These are phyloP conservation scores for Nitzschia sp. DNA, from an alignment of 108 stramenopile species.

Conservation along the genomic window DNA sequence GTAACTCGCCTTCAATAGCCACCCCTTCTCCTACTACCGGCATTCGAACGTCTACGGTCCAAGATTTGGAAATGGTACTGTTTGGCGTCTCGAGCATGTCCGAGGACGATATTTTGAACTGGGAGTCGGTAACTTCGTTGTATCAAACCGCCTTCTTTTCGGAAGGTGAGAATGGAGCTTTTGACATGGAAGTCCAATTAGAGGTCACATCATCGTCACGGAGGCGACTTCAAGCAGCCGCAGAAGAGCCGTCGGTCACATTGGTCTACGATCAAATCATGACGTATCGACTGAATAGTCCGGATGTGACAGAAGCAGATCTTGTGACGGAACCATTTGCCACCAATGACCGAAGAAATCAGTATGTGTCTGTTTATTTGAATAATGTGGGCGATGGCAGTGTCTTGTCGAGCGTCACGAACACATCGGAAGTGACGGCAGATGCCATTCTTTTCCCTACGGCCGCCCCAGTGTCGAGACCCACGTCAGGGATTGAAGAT, in stretches of 20 bases:
- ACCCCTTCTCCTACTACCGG: background rate
- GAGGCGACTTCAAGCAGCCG: background rate
- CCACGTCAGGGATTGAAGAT: no score
- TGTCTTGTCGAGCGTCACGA: background rate
- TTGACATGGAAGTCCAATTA: conserved; percentile 1
- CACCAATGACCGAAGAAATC: background rate
- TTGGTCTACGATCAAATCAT: conserved; percentile 1
- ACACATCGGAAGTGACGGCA: background rate
- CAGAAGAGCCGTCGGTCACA: background rate
- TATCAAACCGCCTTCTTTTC: conserved; percentile 1
- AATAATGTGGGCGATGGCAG: background rate
- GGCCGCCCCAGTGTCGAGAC: background rate
- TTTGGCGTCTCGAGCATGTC: background rate
- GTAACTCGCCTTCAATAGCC: background rate
- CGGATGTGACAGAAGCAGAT: background rate
- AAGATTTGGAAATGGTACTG: conserved; percentile 10
- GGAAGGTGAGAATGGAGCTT: background rate
- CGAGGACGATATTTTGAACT: background rate
- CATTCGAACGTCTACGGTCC: background rate
- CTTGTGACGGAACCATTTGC: conserved; percentile 5
- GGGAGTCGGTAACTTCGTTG: background rate
- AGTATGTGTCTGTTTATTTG: conserved; percentile 2
- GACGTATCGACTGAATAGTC: background rate
- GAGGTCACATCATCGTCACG: background rate
- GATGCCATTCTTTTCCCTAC: background rate